Evolutionary conservation across 176 grass and related monocot genomes (phyloP).

Genomic region (Saccharum officinarum): DNA sequence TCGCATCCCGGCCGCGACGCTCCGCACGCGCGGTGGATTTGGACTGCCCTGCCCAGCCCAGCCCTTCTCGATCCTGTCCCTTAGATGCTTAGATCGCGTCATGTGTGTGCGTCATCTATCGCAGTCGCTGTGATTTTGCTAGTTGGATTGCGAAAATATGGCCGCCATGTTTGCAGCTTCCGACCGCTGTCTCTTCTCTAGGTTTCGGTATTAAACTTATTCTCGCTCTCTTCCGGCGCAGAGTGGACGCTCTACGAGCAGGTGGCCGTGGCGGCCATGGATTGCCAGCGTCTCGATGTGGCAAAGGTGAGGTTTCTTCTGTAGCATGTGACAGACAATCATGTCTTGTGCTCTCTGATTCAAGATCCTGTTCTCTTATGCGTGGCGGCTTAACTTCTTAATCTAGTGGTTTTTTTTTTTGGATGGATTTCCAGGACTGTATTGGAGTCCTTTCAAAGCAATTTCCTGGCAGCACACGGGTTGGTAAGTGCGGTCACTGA

Average conservation of each 20-base stretch:
- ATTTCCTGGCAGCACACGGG: slow-evolving; percentile 71
- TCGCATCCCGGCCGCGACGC: not conserved
- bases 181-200: not conserved
- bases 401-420: not conserved
- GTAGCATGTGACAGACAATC: not conserved
- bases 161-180: not conserved
- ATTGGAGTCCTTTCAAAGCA: slow-evolving; percentile 69
- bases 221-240: slow-evolving; percentile 42
- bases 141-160: not conserved
- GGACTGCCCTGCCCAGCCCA: not conserved
- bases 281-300: slow-evolving; percentile 87
- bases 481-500: slow-evolving; percentile 57
- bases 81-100: slow-evolving; percentile 9
- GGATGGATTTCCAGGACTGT: slow-evolving; percentile 63
- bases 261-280: slow-evolving; percentile 85
- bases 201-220: not conserved
- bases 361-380: slow-evolving; percentile 1
- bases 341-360: not conserved
- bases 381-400: not conserved
- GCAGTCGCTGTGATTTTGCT: not conserved
- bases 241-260: slow-evolving; percentile 99
- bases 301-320: slow-evolving; percentile 58
- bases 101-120: not conserved
- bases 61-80: not conserved
- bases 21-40: not conserved